Conservation (phyloP, 768 basidiomycete species). For the Gyrodon lividus region DNA sequence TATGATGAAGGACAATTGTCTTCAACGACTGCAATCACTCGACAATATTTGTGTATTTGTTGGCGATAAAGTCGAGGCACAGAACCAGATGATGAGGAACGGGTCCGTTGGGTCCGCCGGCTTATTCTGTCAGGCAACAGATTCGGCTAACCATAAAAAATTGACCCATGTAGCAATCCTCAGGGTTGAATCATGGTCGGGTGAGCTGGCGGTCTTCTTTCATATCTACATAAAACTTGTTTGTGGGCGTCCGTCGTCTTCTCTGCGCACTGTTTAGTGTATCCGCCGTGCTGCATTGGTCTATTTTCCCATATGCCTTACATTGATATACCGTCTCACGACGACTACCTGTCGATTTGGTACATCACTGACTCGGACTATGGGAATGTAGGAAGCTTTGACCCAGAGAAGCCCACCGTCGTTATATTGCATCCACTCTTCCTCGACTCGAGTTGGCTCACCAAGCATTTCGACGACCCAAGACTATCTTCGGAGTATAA, state of each 20-base stretch:
- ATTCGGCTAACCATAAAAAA: conserved; percentile 21
- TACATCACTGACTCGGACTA: conserved; percentile 64
- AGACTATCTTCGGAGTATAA: conserved; percentile 60
- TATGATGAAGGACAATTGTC: too few relatives aligned
- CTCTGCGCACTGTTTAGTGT: conserved; percentile 1
- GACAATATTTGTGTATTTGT: too few relatives aligned
- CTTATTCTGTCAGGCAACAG: conserved; percentile 19
- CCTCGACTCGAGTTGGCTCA: conserved; percentile 69
- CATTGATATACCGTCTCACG: conserved; percentile 59
- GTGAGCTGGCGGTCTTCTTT: conserved; percentile 4
- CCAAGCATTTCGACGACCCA: conserved; percentile 64
- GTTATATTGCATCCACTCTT: conserved; percentile 67
- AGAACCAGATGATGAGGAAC: background rate
- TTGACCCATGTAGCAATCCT: conserved; percentile 13
- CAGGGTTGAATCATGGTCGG: conserved; percentile 11
- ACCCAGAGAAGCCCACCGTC: conserved; percentile 62
- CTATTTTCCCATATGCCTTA: conserved; percentile 54
- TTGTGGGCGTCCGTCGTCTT: conserved; percentile 4
- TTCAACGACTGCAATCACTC: too few relatives aligned
- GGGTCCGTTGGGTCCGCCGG: conserved; percentile 7
- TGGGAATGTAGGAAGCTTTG: conserved; percentile 64
- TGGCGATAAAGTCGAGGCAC: too few relatives aligned
- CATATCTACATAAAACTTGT: conserved; percentile 19
- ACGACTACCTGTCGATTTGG: conserved; percentile 71
- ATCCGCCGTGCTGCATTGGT: conserved; percentile 34